These are phyloP conservation scores for Gastrolobium villosum DNA, from an alignment of 306 rosid species.

Conservation along the genomic window DNA sequence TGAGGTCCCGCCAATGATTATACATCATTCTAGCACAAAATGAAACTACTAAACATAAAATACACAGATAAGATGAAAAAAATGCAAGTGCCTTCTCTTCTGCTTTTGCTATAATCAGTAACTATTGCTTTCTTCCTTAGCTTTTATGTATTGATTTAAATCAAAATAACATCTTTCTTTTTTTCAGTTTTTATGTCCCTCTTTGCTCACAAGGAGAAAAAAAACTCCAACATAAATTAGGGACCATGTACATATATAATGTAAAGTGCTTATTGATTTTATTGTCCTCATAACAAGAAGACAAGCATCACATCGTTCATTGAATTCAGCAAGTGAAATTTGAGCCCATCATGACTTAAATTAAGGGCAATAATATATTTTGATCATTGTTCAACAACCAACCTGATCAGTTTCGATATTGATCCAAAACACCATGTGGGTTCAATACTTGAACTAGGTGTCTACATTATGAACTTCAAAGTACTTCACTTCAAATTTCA, in stretches of 20 bases:
- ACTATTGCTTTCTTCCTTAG: conserved; percentile 11
- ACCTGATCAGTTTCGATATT: conserved; percentile 22
- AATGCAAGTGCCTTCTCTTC: not conserved
- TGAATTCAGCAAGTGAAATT: conserved; percentile 42
- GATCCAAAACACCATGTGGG: conserved; percentile 36
- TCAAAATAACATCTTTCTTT: conserved; percentile 11
- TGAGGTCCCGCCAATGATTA: conserved; percentile 20
- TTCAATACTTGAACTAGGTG: conserved; percentile 24
- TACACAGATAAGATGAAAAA: conserved; percentile 4
- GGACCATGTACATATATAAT: conserved; percentile 13
- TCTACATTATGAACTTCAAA: not conserved
- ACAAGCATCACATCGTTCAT: conserved; percentile 43
- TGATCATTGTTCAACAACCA: conserved; percentile 45
- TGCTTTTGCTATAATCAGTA: not conserved
- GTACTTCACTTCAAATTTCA: too few species aligned
- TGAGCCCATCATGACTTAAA: conserved; percentile 48
- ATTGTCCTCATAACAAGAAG: conserved; percentile 38
- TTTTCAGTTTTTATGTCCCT: not conserved
- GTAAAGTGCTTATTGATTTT: conserved; percentile 44
- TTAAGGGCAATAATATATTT: conserved; percentile 50
- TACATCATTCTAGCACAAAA: conserved; percentile 17
- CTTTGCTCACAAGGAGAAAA: not conserved
- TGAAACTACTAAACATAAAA: not conserved
- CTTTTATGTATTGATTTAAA: not conserved
- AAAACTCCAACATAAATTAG: not conserved